Evolutionary conservation across 768 basidiomycete genomes (phyloP).

Genomic region (Mycena chlorophos): DNA sequence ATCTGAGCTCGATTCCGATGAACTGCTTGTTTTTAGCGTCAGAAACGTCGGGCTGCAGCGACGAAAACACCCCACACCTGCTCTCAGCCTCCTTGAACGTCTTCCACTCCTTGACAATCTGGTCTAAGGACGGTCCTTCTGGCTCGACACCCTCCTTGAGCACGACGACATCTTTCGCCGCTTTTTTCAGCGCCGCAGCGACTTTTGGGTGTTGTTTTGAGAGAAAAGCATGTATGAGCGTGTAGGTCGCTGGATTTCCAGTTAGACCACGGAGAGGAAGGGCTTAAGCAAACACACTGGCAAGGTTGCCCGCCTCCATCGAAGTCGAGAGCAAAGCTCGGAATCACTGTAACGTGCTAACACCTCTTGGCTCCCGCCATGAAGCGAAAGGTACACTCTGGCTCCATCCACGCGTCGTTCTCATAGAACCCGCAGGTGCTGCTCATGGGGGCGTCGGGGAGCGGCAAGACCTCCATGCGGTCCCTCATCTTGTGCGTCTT

Average conservation of each 20-base stretch:
- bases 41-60: constrained; percentile 19
- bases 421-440: constrained; percentile 63
- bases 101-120: constrained; percentile 70
- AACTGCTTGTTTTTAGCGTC: constrained; percentile 29
- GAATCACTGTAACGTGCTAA: background rate
- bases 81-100: constrained; percentile 25
- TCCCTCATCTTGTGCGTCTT: constrained; percentile 87
- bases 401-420: background rate
- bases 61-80: background rate
- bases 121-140: constrained; percentile 58
- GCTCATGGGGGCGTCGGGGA: constrained; percentile 96
- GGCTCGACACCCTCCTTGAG: constrained; percentile 54
- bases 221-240: constrained; percentile 74
- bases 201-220: constrained; percentile 66
- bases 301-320: constrained; percentile 52
- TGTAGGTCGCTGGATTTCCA: constrained; percentile 65
- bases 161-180: constrained; percentile 60
- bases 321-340: background rate
- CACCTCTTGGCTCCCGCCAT: constrained; percentile 29
- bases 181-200: constrained; percentile 73
- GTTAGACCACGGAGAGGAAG: constrained; percentile 8
- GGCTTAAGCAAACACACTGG: constrained; percentile 40
- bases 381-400: constrained; percentile 58
- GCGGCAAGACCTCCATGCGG: constrained; percentile 96
- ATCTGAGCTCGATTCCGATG: constrained; percentile 30